Evolutionary conservation across 768 basidiomycete species (phyloP), one percentile per base, ranked within the genome.

Genomic region (Cystofilobasidium bisporidii): DNA sequence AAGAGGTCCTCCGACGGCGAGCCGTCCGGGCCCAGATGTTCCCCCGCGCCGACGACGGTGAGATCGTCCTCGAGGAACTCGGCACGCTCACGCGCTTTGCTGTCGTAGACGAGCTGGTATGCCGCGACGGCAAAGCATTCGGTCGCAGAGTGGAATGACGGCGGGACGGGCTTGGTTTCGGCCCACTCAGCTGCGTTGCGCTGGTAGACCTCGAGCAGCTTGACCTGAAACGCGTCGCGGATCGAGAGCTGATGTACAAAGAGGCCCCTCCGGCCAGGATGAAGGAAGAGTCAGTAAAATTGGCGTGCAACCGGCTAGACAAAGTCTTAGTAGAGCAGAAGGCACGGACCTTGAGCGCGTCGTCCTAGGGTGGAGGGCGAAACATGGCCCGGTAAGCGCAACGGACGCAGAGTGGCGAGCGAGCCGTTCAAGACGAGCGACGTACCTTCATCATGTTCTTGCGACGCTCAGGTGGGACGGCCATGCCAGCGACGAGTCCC

Each of bases 391-490:
- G 3, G 43, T 43, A 8, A 48, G 36, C 36, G 5, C 36, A 36
- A 36, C 6, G 36, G 5, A 6, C 6, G 36, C 36, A 36, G 6
- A 36, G 36, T 36, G 6, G 45, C 5, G 4, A 47, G 45, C 45
- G n/a, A n/a, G n/a, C n/a, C n/a, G n/a, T 20, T 6, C 18, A 5
- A 47, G 45, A 47, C 9, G 18, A 18, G 28, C 53, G 53, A 30
- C 53, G 3, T 8, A 56, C 64, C 45, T 60, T 59, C 64, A 65
- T 65, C 64, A 65, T 65, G 14, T 56, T 45, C 14, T 40, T 48
- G 40, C 64, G 41, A 22, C 45, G 38, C 22, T 59, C 57, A 18
- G 17, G n/a, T 0, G 64, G 15, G 8, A 65, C 64, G 12, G 32
- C 64, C 20, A 60, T 11, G 4, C 64, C 64, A 17, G 56, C 57